Conservation (phyloP, 345 rosid species). For the sweet orange (Citrus sinensis) region DNA sequence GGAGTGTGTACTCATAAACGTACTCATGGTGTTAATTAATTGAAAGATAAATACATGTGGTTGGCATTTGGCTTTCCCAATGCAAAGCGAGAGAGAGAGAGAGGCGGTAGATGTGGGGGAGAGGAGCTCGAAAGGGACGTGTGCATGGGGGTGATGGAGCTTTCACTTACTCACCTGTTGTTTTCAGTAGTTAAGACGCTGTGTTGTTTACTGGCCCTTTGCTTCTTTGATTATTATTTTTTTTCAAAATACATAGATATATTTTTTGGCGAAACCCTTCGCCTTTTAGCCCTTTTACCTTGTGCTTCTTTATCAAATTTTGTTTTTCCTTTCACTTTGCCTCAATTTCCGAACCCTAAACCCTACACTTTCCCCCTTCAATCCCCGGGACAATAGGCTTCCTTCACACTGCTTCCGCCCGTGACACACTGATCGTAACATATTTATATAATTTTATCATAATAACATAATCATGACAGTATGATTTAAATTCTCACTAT, state of each 20-base stretch:
- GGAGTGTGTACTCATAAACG: background rate
- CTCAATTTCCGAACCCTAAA: constrained; percentile 48
- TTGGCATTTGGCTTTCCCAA: constrained; percentile 45
- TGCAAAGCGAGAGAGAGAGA: constrained; percentile 20
- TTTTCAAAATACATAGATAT: no score
- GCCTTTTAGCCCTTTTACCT: background rate
- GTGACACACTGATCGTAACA: constrained; percentile 4
- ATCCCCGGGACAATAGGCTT: constrained; percentile 34
- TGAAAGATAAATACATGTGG: constrained; percentile 17
- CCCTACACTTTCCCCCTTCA: constrained; percentile 19
- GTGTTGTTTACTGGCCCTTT: constrained; percentile 16
- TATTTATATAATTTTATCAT: constrained; percentile 20
- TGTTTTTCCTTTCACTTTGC: background rate
- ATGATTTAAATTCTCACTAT: background rate
- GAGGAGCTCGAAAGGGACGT: constrained; percentile 50
- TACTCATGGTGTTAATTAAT: background rate
- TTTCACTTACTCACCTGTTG: constrained; percentile 45
- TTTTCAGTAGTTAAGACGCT: constrained; percentile 40
- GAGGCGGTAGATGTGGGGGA: constrained; percentile 53
- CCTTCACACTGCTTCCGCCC: constrained; percentile 8
- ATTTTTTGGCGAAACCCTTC: no score
- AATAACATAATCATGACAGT: constrained; percentile 30
- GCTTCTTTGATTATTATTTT: no score
- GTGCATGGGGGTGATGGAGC: constrained; percentile 47
- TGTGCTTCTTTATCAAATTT: background rate